Base-by-base conservation (phyloP, 495 filamentous ascomycete genomes). In the Podospora conica region DNA sequence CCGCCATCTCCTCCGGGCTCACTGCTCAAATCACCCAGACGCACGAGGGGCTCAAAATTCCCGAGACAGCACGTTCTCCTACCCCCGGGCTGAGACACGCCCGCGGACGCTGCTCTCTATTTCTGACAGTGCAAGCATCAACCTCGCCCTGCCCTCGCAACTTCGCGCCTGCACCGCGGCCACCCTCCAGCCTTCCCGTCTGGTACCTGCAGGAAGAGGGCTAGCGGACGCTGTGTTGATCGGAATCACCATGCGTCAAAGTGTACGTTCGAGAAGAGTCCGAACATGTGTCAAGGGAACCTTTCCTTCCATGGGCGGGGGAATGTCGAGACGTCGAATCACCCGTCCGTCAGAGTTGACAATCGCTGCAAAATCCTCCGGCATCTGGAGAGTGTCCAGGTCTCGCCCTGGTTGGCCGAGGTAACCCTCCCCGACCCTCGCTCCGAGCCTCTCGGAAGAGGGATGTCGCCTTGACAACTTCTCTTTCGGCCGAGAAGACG, bases 1-100 rank as follows among this genome's bases (percentile, higher is more conserved):
- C n/a, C n/a, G n/a, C n/a, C n/a, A n/a, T n/a, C n/a, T n/a, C n/a
- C n/a, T n/a, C n/a, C n/a, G n/a, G 61, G 29, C 22, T 21, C 40
- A 21, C 15, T 56, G 25, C 20, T 25, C 60, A 54, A 21, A 53
- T 18, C 33, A 23, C 15, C 8, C 61, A 28, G 18, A 55, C 24
- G 21, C n/a, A 21, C 28, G 20, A 23, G 24, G 29, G 53, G 48
- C 28, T 55, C n/a, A 20, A 63, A 63, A 29, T 25, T 54, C 27
- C 61, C 61, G 61, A 63, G 48, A 63, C 61, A 63, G 24, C 61
- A 24, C 29, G 58, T 59, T 33, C 28, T 63, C 61, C 55, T 48
- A 48, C 40, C 29, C 24, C 61, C 61, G 61, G 24, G 23, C 24
- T 63, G 61, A 63, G 61, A 63, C 61, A 63, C 18, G 40, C 6